Conservation (phyloP, 352 stramenopile genomes). For the Peronospora destructor region DNA sequence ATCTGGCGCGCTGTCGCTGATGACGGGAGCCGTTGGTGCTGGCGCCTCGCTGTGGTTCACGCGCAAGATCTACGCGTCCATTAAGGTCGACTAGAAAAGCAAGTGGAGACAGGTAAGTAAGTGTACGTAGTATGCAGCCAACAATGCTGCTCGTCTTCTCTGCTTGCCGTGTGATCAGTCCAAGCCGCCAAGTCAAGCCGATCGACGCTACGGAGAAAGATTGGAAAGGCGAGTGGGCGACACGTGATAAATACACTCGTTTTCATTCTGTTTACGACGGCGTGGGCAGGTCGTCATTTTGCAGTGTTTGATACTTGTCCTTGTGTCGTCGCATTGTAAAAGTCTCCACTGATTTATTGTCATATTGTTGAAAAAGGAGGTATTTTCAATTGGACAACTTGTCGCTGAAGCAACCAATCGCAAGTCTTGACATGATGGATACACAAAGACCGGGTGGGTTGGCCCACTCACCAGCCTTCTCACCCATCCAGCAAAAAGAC, state of each 20-base stretch:
- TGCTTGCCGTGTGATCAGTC: conserved; percentile 3
- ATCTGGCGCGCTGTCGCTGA: conserved; percentile 91
- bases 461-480: too few species aligned
- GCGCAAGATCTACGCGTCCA: conserved; percentile 94
- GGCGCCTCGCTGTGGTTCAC: conserved; percentile 97
- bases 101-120: neutral
- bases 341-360: conserved; percentile 10
- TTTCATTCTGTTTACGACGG: neutral
- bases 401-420: neutral
- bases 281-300: too few species aligned
- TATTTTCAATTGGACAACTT: too few species aligned
- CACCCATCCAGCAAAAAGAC: too few species aligned
- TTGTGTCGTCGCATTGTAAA: conserved; percentile 11
- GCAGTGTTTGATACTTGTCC: too few species aligned
- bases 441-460: too few species aligned
- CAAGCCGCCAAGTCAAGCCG: too few species aligned
- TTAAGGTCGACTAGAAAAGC: conserved; percentile 41
- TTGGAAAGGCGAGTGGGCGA: conserved; percentile 1
- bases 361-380: conserved; percentile 6
- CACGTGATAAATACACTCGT: conserved; percentile 22
- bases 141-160: conserved; percentile 3
- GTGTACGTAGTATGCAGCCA: neutral
- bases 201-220: too few species aligned
- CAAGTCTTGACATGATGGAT: neutral
- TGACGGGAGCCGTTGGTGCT: conserved; percentile 96